A percentile compares a stretch with the other conserved stretches of the same genome.
Conservation (phyloP, 2,329 filamentous ascomycete species). For the Colletotrichum neosansevieriae region DNA sequence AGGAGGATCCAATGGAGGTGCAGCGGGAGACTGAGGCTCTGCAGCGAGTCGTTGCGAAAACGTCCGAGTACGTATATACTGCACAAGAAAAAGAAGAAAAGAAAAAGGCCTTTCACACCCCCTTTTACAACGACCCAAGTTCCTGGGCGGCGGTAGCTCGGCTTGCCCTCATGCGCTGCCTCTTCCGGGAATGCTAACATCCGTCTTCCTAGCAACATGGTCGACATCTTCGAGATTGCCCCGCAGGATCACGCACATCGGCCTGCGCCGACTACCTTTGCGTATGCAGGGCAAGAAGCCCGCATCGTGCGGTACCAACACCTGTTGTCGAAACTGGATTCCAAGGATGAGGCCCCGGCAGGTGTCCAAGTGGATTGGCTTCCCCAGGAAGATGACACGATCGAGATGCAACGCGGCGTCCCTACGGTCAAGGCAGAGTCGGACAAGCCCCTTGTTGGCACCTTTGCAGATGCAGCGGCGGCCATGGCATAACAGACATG, state of each 20-base stretch:
- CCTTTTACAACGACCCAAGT: constrained; percentile 9
- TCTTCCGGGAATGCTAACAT: constrained; percentile 37
- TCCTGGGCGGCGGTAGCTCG: constrained; percentile 25
- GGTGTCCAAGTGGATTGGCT: constrained; percentile 68
- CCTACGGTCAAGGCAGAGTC: constrained; percentile 54
- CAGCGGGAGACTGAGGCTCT: constrained; percentile 74
- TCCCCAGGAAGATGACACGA: constrained; percentile 61
- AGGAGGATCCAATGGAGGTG: constrained; percentile 71
- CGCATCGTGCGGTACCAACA: constrained; percentile 70
- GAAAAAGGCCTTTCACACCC: not conserved
- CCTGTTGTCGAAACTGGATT: constrained; percentile 69
- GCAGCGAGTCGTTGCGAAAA: constrained; percentile 72
- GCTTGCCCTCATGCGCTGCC: constrained; percentile 25
- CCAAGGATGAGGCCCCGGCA: constrained; percentile 55
- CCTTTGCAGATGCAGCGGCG: constrained; percentile 70
- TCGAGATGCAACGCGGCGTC: constrained; percentile 57
- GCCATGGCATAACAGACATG: constrained; percentile 56
- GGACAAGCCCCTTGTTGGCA: constrained; percentile 65
- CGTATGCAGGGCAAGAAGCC: constrained; percentile 66
- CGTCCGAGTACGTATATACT: constrained; percentile 66
- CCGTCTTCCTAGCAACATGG: constrained; percentile 66
- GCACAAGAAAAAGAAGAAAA: too few species aligned
- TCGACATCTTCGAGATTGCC: constrained; percentile 75
- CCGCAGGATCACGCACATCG: constrained; percentile 60
- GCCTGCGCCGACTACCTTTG: constrained; percentile 55